These are phyloP conservation scores for Trichomonas vaginalis DNA, from an alignment of 208 protist species.

Conservation along the genomic window DNA sequence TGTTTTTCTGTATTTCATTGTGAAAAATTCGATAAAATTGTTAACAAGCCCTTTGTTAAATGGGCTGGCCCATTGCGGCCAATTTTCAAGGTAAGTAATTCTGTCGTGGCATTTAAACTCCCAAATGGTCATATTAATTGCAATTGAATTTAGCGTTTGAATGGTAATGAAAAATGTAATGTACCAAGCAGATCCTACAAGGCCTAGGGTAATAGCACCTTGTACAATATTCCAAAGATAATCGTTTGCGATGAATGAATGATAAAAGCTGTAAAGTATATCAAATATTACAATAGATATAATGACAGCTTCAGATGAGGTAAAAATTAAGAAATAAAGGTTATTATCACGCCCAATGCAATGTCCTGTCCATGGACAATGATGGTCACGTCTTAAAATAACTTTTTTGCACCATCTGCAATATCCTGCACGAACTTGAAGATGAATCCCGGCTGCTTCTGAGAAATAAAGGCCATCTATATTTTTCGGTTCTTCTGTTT, in stretches of 20 bases:
- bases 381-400: not conserved
- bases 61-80: not conserved
- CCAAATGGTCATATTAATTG: not conserved
- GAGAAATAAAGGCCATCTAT: not conserved
- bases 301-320: not conserved
- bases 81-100: not conserved
- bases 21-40: not conserved
- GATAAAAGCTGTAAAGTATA: not conserved
- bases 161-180: not conserved
- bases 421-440: not conserved
- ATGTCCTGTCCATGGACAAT: not conserved
- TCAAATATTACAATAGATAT: not conserved
- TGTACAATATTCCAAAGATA: not conserved
- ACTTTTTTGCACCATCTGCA: not conserved
- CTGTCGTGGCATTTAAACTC: not conserved
- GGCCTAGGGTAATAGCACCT: not conserved
- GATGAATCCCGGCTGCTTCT: not conserved
- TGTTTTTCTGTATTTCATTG: not conserved
- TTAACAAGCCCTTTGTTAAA: not conserved
- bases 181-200: not conserved
- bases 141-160: not conserved
- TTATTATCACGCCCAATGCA: not conserved
- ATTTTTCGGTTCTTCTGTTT: not conserved
- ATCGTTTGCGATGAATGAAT: not conserved
- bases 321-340: not conserved